phyloP scores from a whole-genome alignment of 495 filamentous ascomycete species.

The Trichocladium antarcticum region DNA sequence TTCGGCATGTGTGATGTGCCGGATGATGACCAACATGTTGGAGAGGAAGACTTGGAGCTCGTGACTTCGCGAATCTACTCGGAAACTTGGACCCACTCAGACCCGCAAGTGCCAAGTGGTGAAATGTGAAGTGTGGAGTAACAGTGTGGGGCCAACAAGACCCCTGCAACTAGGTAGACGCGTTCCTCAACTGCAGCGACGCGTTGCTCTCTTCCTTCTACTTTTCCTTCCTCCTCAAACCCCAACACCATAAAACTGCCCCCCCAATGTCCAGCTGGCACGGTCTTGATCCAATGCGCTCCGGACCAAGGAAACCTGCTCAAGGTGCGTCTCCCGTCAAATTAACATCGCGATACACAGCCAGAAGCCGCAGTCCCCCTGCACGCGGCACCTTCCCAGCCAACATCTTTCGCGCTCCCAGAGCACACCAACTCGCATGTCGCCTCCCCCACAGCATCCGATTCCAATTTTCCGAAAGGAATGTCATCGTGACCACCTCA shows the following conservation, averaged over 20 bases:
- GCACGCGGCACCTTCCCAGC: slow-evolving; percentile 4
- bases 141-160: not conserved
- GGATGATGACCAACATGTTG: too few species aligned
- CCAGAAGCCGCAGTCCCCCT: slow-evolving; percentile 4
- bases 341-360: slow-evolving; percentile 17
- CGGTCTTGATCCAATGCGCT: slow-evolving; percentile 1
- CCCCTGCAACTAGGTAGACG: not conserved
- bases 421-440: slow-evolving; percentile 37
- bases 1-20: too few species aligned
- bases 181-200: slow-evolving; percentile 5
- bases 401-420: slow-evolving; percentile 36
- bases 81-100: not conserved
- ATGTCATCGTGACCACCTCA: slow-evolving; percentile 41
- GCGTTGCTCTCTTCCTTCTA: not conserved
- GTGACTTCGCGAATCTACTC: slow-evolving; percentile 14
- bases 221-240: slow-evolving; percentile 2
- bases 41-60: too few species aligned
- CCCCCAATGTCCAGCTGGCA: slow-evolving; percentile 17
- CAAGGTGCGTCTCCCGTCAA: slow-evolving; percentile 10
- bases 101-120: too few species aligned
- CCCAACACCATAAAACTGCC: slow-evolving; percentile 9
- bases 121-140: not conserved
- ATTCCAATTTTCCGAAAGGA: slow-evolving; percentile 52
- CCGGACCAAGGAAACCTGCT: slow-evolving; percentile 3
- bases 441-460: slow-evolving; percentile 62